Conservation (phyloP, 345 rosid species). For the Populus tremula region DNA sequence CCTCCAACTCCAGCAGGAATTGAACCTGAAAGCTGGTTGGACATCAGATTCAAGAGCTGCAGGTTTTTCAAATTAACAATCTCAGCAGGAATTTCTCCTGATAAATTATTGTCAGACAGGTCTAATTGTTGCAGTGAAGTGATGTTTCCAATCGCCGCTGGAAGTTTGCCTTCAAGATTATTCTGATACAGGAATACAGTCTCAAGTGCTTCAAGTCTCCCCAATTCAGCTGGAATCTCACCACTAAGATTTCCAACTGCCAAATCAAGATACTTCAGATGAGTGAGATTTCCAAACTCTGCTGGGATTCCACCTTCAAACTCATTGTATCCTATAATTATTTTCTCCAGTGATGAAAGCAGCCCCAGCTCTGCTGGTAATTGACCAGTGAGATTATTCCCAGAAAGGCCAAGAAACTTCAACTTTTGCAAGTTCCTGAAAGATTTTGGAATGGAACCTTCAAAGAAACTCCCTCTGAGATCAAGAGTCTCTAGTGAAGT, state of each 20-base stretch:
- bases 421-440: slow-evolving; percentile 65
- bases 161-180: slow-evolving; percentile 65
- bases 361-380: slow-evolving; percentile 71
- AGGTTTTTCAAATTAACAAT: slow-evolving; percentile 58
- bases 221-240: slow-evolving; percentile 67
- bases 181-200: slow-evolving; percentile 67
- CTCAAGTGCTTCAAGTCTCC: slow-evolving; percentile 57
- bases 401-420: slow-evolving; percentile 80
- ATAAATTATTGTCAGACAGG: slow-evolving; percentile 67
- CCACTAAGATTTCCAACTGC: slow-evolving; percentile 71
- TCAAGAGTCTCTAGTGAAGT: slow-evolving; percentile 64
- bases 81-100: slow-evolving; percentile 63
- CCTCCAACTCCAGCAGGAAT: slow-evolving; percentile 54
- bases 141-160: slow-evolving; percentile 59
- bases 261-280: slow-evolving; percentile 79
- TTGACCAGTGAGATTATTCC: slow-evolving; percentile 77
- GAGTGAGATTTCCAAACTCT: slow-evolving; percentile 65
- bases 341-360: slow-evolving; percentile 63
- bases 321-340: slow-evolving; percentile 82
- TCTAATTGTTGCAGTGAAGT: slow-evolving; percentile 63
- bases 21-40: slow-evolving; percentile 67
- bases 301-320: slow-evolving; percentile 69
- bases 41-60: slow-evolving; percentile 79
- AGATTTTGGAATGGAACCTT: slow-evolving; percentile 67
- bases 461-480: slow-evolving; percentile 82